A percentile compares a stretch with the other conserved stretches of the same genome.
Conservation (phyloP, 202 grass and related monocot species). For the Alloteropsis angusta region DNA sequence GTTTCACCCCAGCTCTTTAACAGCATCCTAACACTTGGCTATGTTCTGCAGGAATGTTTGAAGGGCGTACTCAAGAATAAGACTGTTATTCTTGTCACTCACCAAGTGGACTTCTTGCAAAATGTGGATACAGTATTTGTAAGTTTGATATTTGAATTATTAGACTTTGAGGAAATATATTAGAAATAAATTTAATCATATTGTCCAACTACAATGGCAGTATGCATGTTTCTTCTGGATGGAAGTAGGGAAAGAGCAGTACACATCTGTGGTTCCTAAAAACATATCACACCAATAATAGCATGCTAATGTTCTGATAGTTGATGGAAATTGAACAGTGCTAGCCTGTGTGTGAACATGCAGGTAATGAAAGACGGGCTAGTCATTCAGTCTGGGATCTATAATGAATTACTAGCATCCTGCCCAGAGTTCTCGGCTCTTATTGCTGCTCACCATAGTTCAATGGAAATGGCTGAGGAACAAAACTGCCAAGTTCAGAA, state of each 20-base stretch:
- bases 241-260: not conserved
- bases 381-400: constrained; percentile 32
- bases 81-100: constrained; percentile 62
- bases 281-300: not conserved
- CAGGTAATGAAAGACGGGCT: constrained; percentile 46
- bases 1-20: not conserved
- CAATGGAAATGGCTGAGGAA: constrained; percentile 23
- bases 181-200: not conserved
- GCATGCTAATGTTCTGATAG: not conserved
- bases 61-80: constrained; percentile 48
- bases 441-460: constrained; percentile 44
- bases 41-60: constrained; percentile 47
- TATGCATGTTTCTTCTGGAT: not conserved
- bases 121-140: constrained; percentile 54
- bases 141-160: constrained; percentile 14
- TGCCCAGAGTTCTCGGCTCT: constrained; percentile 38
- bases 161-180: not conserved
- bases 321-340: not conserved
- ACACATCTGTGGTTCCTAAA: not conserved
- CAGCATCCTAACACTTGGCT: not conserved
- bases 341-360: not conserved
- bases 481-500: not conserved
- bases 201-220: not conserved
- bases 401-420: constrained; percentile 36
- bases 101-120: constrained; percentile 57